Base-by-base conservation (phyloP, 345 rosid genomes). In the Eucalyptus regnans region DNA sequence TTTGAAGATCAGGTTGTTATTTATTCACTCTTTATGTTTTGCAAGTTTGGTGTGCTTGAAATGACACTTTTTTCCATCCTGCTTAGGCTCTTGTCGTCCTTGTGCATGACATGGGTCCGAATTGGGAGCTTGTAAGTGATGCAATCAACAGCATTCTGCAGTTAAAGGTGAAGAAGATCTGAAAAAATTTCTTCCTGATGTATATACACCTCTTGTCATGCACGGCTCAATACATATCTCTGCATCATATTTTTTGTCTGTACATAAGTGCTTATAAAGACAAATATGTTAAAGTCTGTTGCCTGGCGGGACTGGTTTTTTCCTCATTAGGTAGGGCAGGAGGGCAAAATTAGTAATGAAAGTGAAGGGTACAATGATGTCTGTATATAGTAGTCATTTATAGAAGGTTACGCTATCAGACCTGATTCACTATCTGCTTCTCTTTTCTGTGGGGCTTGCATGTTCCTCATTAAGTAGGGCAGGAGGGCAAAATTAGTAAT, bases 51-150 rank as follows among this genome's bases (percentile, higher is more conserved):
- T 79, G 86, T 85, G 48, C 87, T 85, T 88, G 83, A 54, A 90
- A 81, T 56, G 89, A 87, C 90, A 90, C 92, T 27, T 90, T 89
- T 50, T 66, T 23, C 60, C 81, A 88, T 18, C 86, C 31, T 58
- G 89, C 84, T 51, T 91, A 98, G 99, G 99, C 99, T 71, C 99
- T 98, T 91, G 98, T 98, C 87, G 99, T 97, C 91, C 97, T 98
- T 89, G 99, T 97, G 87, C 99, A 98, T 89, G 99, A 98, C 89
- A 95, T 98, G 99, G 99, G 99, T 90, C 99, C 99, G 83, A 97
- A 96, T 87, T 98, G 99, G 99, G 99, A 96, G 95, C 99, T 98
- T 92, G 95, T 98, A 58, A 96, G 99, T 90, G 99, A 98, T 93
- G 98, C 98, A 68, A 94, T 98, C 91, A 98, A 96, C 91, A 93